A percentile compares a stretch with the other conserved stretches of the same genome.
phyloP scores from a whole-genome alignment of 371 early-diverging fungal genomes.

The Capniomyces stellatus region DNA sequence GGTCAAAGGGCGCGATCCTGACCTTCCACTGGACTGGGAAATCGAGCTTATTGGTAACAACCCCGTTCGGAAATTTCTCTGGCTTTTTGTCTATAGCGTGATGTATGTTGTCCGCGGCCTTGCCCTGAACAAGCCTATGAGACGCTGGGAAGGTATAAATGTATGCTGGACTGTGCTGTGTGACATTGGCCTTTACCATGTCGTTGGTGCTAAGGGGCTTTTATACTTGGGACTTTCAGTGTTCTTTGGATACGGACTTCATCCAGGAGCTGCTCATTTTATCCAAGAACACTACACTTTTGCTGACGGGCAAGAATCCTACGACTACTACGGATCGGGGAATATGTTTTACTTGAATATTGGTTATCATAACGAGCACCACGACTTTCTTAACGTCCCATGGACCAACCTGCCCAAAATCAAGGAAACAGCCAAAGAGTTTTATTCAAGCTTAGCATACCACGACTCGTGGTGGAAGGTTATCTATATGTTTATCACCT shows the following conservation, averaged over 20 bases:
- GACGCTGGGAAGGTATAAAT: constrained; percentile 71
- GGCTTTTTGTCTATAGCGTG: constrained; percentile 71
- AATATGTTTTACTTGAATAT: constrained; percentile 73
- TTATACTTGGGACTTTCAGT: constrained; percentile 58
- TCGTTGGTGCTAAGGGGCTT: constrained; percentile 49
- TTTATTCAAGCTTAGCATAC: constrained; percentile 66
- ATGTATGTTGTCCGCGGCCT: constrained; percentile 81
- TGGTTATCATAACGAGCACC: constrained; percentile 95
- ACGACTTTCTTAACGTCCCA: constrained; percentile 79
- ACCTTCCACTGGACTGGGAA: constrained; percentile 83
- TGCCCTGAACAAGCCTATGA: constrained; percentile 48
- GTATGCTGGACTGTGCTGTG: constrained; percentile 38
- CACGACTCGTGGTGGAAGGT: constrained; percentile 82
- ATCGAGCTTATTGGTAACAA: constrained; percentile 56
- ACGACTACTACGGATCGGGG: constrained; percentile 87
- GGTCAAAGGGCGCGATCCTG: constrained; percentile 86
- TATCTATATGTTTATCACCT: constrained; percentile 59
- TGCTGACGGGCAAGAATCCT: constrained; percentile 89
- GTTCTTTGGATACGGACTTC: constrained; percentile 78
- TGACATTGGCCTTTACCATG: constrained; percentile 34
- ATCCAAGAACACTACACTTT: constrained; percentile 96
- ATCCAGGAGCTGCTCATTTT: constrained; percentile 93
- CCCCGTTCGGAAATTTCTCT: constrained; percentile 49
- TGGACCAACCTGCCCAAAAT: constrained; percentile 78
- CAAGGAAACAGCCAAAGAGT: constrained; percentile 68